Evolutionary conservation across 73 alveolate species (phyloP).

Genomic region (Breviolum minutum): DNA sequence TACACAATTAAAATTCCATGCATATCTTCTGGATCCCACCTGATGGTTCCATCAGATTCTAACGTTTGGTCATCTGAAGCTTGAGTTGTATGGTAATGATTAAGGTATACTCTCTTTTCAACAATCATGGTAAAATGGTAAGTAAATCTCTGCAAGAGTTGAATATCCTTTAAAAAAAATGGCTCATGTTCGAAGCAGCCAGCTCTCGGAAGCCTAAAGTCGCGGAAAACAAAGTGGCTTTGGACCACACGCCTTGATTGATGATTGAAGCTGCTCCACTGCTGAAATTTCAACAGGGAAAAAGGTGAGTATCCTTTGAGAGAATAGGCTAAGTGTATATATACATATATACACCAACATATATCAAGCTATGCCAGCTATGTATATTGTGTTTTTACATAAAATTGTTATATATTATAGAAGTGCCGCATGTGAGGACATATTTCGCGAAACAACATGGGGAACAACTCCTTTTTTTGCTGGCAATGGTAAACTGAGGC

Average conservation of each 20-base stretch:
- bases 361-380: no score
- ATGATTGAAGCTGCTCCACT: not conserved
- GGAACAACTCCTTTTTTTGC: not conserved
- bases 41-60: not conserved
- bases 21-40: constrained; percentile 95
- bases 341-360: no score
- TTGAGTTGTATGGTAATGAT: not conserved
- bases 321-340: not conserved
- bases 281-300: not conserved
- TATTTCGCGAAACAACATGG: not conserved
- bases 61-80: not conserved
- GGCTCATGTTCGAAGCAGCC: not conserved
- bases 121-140: not conserved
- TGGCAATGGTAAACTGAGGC: not conserved
- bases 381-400: no score
- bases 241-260: constrained; percentile 84
- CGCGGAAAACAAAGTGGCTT: constrained; percentile 91
- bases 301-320: not conserved
- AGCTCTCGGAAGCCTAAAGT: constrained; percentile 39
- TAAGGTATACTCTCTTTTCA: no score
- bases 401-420: no score
- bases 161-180: no score
- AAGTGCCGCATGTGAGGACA: not conserved
- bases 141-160: not conserved
- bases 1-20: constrained; percentile 74